phyloP scores from a whole-genome alignment of 176 grass and related monocot genomes.

The Tillandsia fasciculata region DNA sequence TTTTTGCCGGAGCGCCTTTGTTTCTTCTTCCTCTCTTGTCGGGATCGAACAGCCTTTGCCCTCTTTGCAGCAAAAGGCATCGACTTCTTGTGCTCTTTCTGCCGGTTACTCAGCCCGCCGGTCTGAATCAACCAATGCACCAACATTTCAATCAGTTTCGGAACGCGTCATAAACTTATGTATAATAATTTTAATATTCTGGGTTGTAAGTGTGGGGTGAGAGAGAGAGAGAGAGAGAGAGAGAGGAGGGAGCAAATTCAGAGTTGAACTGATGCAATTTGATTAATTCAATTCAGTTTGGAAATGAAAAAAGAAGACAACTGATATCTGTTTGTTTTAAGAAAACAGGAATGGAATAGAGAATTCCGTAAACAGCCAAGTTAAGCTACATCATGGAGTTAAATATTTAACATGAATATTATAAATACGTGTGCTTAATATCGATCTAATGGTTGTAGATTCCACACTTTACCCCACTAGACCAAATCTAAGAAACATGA shows the following conservation, averaged over 20 bases:
- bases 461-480: background rate
- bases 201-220: background rate
- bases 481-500: too few species aligned
- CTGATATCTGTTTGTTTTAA: background rate
- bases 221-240: background rate
- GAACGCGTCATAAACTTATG: background rate
- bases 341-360: background rate
- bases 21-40: constrained; percentile 48
- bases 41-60: constrained; percentile 52
- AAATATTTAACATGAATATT: background rate
- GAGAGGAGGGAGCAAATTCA: background rate
- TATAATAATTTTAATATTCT: background rate
- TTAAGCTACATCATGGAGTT: background rate
- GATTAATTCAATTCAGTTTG: background rate
- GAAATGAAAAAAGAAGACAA: background rate
- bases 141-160: constrained; percentile 1
- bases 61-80: constrained; percentile 68
- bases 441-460: background rate
- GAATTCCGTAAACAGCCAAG: background rate
- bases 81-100: constrained; percentile 78
- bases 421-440: background rate
- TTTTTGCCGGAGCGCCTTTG: constrained; percentile 48
- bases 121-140: constrained; percentile 27
- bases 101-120: constrained; percentile 66
- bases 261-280: background rate